Evolutionary conservation across 768 basidiomycete genomes (phyloP).

Genomic region (Russula brevipes): DNA sequence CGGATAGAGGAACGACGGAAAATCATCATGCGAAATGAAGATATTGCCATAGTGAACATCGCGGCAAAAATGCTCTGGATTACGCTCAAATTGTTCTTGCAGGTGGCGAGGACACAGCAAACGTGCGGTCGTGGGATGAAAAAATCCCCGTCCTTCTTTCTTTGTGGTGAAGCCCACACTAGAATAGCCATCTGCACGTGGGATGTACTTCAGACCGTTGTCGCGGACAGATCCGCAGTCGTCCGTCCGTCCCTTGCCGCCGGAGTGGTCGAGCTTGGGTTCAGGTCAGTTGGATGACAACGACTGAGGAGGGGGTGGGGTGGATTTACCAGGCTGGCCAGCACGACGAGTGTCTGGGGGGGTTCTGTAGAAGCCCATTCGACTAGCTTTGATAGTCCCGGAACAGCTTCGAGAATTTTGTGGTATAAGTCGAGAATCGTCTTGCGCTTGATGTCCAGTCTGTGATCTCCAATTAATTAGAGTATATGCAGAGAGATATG

Average conservation of each 20-base stretch:
- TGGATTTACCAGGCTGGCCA: not conserved
- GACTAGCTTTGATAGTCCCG: no score
- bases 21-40: no score
- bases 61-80: no score
- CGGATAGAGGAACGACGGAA: no score
- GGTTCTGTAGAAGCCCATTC: not conserved
- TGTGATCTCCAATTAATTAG: no score
- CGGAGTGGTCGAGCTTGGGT: not conserved
- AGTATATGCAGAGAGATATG: not conserved
- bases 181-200: not conserved
- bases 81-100: no score
- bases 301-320: not conserved
- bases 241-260: not conserved
- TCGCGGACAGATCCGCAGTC: not conserved
- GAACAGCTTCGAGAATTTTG: no score
- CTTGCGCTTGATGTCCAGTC: no score
- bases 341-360: not conserved
- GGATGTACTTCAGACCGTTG: not conserved
- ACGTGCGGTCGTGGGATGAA: not conserved
- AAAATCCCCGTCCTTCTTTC: not conserved
- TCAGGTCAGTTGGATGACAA: not conserved
- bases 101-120: not conserved
- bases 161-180: not conserved
- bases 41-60: no score
- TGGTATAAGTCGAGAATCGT: no score